Base-by-base conservation (phyloP, 169 alveolate genomes). In the Plasmodium vivax region DNA sequence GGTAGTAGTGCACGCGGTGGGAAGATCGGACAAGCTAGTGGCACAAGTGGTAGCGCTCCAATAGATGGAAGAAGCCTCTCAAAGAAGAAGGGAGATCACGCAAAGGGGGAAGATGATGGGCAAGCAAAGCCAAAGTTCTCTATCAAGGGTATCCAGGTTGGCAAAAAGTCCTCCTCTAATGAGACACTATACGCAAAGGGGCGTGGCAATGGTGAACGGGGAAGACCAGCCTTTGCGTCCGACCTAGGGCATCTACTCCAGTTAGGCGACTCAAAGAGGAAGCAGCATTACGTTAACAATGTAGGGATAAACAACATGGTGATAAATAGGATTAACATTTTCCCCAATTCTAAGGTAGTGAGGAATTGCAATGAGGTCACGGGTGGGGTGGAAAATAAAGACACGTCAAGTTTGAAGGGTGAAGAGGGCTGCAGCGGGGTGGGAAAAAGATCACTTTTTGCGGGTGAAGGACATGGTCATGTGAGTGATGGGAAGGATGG, bases 241-340 rank as follows among this genome's bases (percentile, higher is more conserved):
- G 12, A 75, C 27, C 12, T 38, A 9, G 41, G 68, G 30, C 12
- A 72, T 16, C 36, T 84, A 84, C 10, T 27, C 10, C 82, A 45
- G 14, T 51, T 71, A 47, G 27, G 51, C 10, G 68, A 77, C 71
- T 14, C 41, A 19, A 74, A 79, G 79, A 68, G 14, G 7, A 83
- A 19, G 30, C 75, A 71, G 9, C 82, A 71, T 82, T 92, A 34
- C 82, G 81, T 92, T 47, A 92, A 47, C 32, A 92, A 92, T 30
- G 81, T 56, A 10, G 92, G 58, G 23, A 92, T 92, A 92, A 92
- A 92, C 58, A 92, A 92, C 62, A 38, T 92, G 82, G 95, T 92
- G 19, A 92, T 92, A 56, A 92, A 92, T 83, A 82, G 83, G 80
- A 47, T 92, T 27, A 81, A 56, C 12, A 73, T 27, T 83, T 82